Percentiles rank a stretch among this genome's conserved stretches.
phyloP scores from a whole-genome alignment of 352 stramenopile genomes.

The Phytophthora hibernalis region DNA sequence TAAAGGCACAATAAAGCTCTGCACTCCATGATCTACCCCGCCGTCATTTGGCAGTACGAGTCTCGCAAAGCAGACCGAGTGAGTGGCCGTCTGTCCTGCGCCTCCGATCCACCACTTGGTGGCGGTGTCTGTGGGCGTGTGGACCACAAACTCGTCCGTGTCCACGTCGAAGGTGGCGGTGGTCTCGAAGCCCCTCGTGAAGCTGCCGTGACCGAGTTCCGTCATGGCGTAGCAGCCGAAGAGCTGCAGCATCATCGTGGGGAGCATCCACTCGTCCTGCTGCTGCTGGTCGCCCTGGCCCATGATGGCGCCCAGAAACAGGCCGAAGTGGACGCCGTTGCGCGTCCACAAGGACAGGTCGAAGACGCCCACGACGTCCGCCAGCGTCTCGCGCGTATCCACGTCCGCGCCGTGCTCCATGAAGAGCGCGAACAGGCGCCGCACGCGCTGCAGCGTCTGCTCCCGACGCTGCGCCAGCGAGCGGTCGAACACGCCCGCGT shows the following conservation, averaged over 20 bases:
- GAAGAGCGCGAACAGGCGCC: slow-evolving; percentile 51
- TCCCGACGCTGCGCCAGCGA: slow-evolving; percentile 58
- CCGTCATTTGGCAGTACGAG: slow-evolving; percentile 72
- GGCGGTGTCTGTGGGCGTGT: slow-evolving; percentile 95
- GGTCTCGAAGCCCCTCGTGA: slow-evolving; percentile 92
- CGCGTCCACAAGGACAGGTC: slow-evolving; percentile 72
- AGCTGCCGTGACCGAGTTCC: slow-evolving; percentile 91
- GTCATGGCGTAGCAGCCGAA: slow-evolving; percentile 92
- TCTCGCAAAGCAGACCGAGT: slow-evolving; percentile 95
- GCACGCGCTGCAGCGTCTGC: slow-evolving; percentile 49
- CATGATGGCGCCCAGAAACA: background rate
- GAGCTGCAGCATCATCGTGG: slow-evolving; percentile 78
- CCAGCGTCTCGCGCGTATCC: slow-evolving; percentile 68
- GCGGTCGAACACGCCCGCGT: slow-evolving; percentile 55
- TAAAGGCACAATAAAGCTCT: slow-evolving; percentile 96
- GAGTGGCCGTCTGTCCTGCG: slow-evolving; percentile 88
- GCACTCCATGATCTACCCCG: slow-evolving; percentile 88
- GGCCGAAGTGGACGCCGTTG: slow-evolving; percentile 79
- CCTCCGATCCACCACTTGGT: slow-evolving; percentile 97
- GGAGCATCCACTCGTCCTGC: slow-evolving; percentile 4
- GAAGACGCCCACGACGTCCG: slow-evolving; percentile 70
- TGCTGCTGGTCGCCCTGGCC: slow-evolving; percentile 52
- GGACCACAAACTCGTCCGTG: slow-evolving; percentile 93
- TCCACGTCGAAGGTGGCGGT: slow-evolving; percentile 94
- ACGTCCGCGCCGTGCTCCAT: slow-evolving; percentile 58